phyloP scores from a whole-genome alignment of 148 eudicot species.

The Chenopodium album region DNA sequence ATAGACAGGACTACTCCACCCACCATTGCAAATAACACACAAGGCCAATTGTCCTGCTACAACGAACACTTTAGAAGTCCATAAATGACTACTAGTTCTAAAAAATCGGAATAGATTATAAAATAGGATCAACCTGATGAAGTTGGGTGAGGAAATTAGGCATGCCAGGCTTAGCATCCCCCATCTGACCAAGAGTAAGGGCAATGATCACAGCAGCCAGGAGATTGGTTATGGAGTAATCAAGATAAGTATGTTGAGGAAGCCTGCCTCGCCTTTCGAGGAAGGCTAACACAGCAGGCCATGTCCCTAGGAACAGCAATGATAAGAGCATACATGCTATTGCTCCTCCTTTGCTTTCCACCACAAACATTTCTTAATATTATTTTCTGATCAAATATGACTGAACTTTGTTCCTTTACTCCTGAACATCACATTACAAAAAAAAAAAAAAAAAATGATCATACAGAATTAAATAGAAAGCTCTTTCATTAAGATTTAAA shows the following conservation, averaged over 20 bases:
- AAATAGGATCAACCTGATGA: slow-evolving; percentile 4
- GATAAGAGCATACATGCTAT: slow-evolving; percentile 39
- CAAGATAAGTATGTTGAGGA: slow-evolving; percentile 90
- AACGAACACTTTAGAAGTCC: not conserved
- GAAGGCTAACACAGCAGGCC: slow-evolving; percentile 61
- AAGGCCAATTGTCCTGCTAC: slow-evolving; percentile 83
- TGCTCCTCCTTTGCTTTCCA: slow-evolving; percentile 39
- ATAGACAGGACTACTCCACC: slow-evolving; percentile 81
- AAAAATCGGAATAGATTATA: too few relatives aligned
- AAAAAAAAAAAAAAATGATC: too few relatives aligned
- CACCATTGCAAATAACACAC: slow-evolving; percentile 77
- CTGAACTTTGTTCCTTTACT: slow-evolving; percentile 7
- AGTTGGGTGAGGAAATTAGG: slow-evolving; percentile 63
- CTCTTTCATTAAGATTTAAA: too few relatives aligned
- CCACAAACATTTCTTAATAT: slow-evolving; percentile 22
- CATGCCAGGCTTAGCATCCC: slow-evolving; percentile 44
- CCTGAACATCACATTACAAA: slow-evolving; percentile 10
- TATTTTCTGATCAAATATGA: not conserved
- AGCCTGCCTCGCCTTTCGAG: slow-evolving; percentile 79
- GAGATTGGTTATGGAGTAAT: slow-evolving; percentile 81
- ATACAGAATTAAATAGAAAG: too few relatives aligned
- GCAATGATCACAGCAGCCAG: slow-evolving; percentile 82
- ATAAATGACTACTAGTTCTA: not conserved
- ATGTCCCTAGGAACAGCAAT: slow-evolving; percentile 57
- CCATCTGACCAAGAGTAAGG: slow-evolving; percentile 72